A percentile compares a stretch with the other conserved stretches of the same genome.
These are phyloP conservation scores for Rhododendron mucronatum DNA, from an alignment of 148 eudicot species.

Conservation along the genomic window DNA sequence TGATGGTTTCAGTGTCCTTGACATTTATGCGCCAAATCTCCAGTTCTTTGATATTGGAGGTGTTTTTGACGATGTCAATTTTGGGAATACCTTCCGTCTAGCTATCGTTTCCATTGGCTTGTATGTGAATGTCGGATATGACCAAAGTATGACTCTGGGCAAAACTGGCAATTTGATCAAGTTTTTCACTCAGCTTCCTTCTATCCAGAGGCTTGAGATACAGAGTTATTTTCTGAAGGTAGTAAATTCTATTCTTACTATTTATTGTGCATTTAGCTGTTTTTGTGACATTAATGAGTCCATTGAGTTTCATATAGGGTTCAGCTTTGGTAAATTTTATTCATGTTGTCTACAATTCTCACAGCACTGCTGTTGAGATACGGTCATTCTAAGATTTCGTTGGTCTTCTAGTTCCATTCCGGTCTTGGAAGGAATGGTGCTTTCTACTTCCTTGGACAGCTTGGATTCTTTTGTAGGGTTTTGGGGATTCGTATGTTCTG, in stretches of 20 bases:
- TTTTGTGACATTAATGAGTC: neutral
- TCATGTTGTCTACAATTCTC: neutral
- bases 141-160: conserved; percentile 32
- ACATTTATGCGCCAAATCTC: conserved; percentile 75
- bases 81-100: conserved; percentile 44
- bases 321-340: neutral
- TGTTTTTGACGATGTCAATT: conserved; percentile 55
- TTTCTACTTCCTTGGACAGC: neutral
- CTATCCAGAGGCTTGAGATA: conserved; percentile 74
- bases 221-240: conserved; percentile 84
- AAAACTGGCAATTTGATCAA: conserved; percentile 53
- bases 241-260: conserved; percentile 8
- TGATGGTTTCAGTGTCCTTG: conserved; percentile 62
- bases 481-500: neutral
- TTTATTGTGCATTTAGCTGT: neutral
- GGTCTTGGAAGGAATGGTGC: neutral
- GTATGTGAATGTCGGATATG: conserved; percentile 40
- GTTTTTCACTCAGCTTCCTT: conserved; percentile 63
- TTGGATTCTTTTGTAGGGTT: neutral
- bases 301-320: neutral
- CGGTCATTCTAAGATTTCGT: neutral
- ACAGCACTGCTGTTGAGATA: neutral
- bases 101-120: conserved; percentile 70
- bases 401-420: neutral
- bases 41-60: conserved; percentile 84